These are phyloP conservation scores for Pseudogymnoascus sp. DNA, from an alignment of 2,329 filamentous ascomycete species.

Conservation along the genomic window DNA sequence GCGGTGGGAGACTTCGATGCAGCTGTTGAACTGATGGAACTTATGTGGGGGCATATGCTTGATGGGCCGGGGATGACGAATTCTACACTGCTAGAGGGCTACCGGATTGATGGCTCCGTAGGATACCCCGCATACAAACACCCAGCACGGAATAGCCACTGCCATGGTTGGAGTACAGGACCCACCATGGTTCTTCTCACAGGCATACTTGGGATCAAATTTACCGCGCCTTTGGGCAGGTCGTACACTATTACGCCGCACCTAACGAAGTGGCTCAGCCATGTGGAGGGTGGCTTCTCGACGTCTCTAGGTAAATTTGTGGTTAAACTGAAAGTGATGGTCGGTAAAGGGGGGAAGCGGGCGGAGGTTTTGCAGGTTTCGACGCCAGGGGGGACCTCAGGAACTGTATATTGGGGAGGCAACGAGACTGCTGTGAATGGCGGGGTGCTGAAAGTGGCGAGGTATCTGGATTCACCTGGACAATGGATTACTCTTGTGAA, in stretches of 20 bases:
- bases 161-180: constrained; percentile 32
- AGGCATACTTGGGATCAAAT: constrained; percentile 24
- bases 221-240: constrained; percentile 19
- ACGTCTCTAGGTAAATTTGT: constrained; percentile 19
- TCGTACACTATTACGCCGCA: constrained; percentile 26
- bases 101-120: constrained; percentile 31
- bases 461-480: neutral
- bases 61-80: constrained; percentile 32
- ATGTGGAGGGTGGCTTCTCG: constrained; percentile 19
- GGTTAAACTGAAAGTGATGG: constrained; percentile 12
- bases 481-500: neutral
- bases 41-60: constrained; percentile 36
- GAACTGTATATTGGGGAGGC: constrained; percentile 23
- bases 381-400: constrained; percentile 23
- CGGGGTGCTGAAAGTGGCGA: neutral
- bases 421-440: constrained; percentile 1
- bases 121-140: constrained; percentile 31
- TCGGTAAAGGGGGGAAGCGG: constrained; percentile 14
- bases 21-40: constrained; percentile 37
- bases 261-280: constrained; percentile 18
- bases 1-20: constrained; percentile 31
- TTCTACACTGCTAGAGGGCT: constrained; percentile 32
- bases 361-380: constrained; percentile 23
- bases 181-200: constrained; percentile 26
- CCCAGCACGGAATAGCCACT: constrained; percentile 29